These are phyloP conservation scores for Neonectria punicea DNA, from an alignment of 2,329 filamentous ascomycete genomes.

Conservation along the genomic window DNA sequence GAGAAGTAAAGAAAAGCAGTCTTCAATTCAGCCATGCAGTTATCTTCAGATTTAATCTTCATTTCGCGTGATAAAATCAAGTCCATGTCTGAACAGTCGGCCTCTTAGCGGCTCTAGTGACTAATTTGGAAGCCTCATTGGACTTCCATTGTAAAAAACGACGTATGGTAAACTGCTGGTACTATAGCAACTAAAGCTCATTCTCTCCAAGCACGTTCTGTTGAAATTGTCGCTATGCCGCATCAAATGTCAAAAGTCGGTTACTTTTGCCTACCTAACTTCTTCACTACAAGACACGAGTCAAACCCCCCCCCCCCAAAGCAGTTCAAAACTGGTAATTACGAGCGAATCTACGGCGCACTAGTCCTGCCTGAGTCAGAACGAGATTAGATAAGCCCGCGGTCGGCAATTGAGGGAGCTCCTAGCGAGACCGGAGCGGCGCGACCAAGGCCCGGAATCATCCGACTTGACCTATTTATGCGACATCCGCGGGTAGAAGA, in stretches of 20 bases:
- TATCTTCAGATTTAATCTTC: no score
- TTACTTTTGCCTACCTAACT: background rate
- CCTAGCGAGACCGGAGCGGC: constrained; percentile 13
- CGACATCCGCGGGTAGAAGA: background rate
- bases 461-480: constrained; percentile 9
- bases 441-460: background rate
- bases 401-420: constrained; percentile 5
- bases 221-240: background rate
- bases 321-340: background rate
- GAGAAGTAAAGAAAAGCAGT: no score
- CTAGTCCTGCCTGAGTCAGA: background rate
- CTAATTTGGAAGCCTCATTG: background rate
- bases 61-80: no score
- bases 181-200: background rate
- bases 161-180: no score
- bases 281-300: background rate
- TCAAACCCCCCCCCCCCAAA: background rate
- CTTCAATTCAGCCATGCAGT: no score
- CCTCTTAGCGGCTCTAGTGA: no score
- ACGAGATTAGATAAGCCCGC: background rate
- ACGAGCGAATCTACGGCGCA: background rate
- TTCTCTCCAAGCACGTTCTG: background rate
- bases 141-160: background rate
- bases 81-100: no score
- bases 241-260: background rate